Evolutionary conservation across 2,329 filamentous ascomycete genomes (phyloP).

Genomic region (Emergomyces orientalis): DNA sequence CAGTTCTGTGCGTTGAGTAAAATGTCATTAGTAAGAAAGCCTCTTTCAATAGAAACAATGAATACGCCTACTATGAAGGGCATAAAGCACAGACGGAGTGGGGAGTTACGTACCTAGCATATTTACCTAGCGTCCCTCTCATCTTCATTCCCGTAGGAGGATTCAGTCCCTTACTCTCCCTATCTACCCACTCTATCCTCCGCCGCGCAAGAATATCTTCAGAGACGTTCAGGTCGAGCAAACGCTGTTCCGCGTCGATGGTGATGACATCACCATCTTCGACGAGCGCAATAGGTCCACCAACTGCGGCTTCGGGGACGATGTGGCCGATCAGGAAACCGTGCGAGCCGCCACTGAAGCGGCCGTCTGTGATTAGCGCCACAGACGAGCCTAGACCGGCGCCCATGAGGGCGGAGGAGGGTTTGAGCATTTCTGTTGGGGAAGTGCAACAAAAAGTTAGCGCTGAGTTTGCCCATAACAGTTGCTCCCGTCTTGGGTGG

Average conservation of each 20-base stretch:
- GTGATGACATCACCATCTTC: slow-evolving; percentile 70
- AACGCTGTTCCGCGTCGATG: slow-evolving; percentile 62
- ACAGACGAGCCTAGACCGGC: slow-evolving; percentile 60
- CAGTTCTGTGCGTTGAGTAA: slow-evolving; percentile 21
- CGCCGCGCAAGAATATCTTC: slow-evolving; percentile 55
- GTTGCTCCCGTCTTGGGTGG: background rate
- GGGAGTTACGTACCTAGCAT: slow-evolving; percentile 41
- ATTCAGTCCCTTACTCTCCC: slow-evolving; percentile 30
- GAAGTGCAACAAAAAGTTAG: background rate
- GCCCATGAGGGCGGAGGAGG: slow-evolving; percentile 63
- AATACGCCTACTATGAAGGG: background rate
- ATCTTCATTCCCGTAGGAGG: slow-evolving; percentile 47
- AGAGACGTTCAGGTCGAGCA: slow-evolving; percentile 16
- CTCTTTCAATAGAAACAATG: background rate
- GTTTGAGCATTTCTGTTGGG: slow-evolving; percentile 57
- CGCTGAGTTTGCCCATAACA: background rate
- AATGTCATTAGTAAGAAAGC: background rate
- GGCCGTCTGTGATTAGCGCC: slow-evolving; percentile 62
- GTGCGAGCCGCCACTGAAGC: slow-evolving; percentile 66
- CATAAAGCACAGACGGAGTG: slow-evolving; percentile 2
- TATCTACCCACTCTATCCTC: slow-evolving; percentile 50
- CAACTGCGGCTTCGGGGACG: slow-evolving; percentile 78
- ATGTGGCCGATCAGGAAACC: slow-evolving; percentile 44
- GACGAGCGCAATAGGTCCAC: slow-evolving; percentile 80
- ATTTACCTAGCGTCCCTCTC: slow-evolving; percentile 62